phyloP scores from a whole-genome alignment of 2,329 filamentous ascomycete genomes.

The Pyricularia pennisetigena region DNA sequence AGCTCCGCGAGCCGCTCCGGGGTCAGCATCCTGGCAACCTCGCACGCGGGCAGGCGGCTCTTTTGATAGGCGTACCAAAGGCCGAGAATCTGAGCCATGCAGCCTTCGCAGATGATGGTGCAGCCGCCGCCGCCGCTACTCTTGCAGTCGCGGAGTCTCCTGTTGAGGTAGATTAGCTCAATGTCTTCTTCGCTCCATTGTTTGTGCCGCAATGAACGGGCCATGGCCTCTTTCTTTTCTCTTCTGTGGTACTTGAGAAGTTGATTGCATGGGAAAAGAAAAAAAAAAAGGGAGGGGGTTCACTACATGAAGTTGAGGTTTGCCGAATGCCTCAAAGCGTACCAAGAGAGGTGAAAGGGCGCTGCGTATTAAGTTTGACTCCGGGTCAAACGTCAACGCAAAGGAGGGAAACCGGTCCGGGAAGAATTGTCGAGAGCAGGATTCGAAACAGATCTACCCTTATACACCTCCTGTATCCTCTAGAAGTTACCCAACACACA shows the following conservation, averaged over 20 bases:
- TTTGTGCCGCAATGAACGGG: neutral
- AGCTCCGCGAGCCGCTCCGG: neutral
- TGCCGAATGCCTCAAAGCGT: neutral
- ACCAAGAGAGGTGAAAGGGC: neutral
- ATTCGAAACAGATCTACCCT: neutral
- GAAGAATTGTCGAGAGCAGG: neutral
- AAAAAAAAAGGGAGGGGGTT: neutral
- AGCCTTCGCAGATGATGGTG: neutral
- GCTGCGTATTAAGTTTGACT: neutral
- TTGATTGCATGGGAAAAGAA: no score
- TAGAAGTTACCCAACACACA: neutral
- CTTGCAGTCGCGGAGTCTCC: neutral
- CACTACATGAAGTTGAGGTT: neutral
- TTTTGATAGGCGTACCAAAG: neutral
- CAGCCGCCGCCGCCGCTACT: neutral
- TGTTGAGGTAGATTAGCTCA: neutral
- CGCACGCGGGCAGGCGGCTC: neutral
- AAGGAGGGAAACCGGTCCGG: neutral
- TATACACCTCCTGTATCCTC: neutral
- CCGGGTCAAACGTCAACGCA: neutral
- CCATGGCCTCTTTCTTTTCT: neutral
- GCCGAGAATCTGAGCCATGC: neutral
- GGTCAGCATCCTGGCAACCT: neutral
- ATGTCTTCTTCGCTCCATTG: neutral
- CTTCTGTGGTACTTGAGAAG: neutral